Conservation (phyloP, 768 basidiomycete species). For the Termitomyces sp. region DNA sequence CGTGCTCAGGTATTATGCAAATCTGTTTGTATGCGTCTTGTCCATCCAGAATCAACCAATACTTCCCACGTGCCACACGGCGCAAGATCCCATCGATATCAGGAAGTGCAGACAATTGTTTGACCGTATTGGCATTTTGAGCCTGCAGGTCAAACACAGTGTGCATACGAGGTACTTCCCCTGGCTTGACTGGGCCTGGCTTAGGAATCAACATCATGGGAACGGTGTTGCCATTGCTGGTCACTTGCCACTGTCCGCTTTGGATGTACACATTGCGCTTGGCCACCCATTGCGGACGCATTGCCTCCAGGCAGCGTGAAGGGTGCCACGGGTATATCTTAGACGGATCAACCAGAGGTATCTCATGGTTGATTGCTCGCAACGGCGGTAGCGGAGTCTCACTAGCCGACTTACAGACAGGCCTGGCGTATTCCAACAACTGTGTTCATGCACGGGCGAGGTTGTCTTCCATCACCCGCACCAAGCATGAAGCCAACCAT, state of each 20-base stretch:
- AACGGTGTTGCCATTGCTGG: conserved; percentile 26
- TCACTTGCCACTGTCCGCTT: conserved; percentile 26
- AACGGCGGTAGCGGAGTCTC: conserved; percentile 34
- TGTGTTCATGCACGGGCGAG: conserved; percentile 11
- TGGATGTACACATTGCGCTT: conserved; percentile 27
- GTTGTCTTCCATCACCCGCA: conserved; percentile 11
- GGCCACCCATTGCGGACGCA: conserved; percentile 24
- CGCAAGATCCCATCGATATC: conserved; percentile 31
- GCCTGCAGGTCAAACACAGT: conserved; percentile 33
- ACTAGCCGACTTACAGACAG: not conserved
- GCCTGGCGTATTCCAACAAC: conserved; percentile 8
- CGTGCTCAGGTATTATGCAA: conserved; percentile 21
- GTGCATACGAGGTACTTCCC: conserved; percentile 22
- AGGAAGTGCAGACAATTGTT: conserved; percentile 30
- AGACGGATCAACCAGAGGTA: conserved; percentile 27
- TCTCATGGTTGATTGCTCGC: conserved; percentile 18
- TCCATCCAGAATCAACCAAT: conserved; percentile 32
- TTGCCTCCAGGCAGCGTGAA: conserved; percentile 34
- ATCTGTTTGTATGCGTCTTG: conserved; percentile 41
- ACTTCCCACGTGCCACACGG: conserved; percentile 23
- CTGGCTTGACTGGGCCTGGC: conserved; percentile 10
- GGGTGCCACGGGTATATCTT: conserved; percentile 30
- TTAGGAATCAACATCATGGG: conserved; percentile 32
- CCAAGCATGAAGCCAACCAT: conserved; percentile 3
- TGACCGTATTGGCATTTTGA: conserved; percentile 32